Base-by-base conservation (phyloP, 306 rosid genomes). In the Vachellia pachyceras region DNA sequence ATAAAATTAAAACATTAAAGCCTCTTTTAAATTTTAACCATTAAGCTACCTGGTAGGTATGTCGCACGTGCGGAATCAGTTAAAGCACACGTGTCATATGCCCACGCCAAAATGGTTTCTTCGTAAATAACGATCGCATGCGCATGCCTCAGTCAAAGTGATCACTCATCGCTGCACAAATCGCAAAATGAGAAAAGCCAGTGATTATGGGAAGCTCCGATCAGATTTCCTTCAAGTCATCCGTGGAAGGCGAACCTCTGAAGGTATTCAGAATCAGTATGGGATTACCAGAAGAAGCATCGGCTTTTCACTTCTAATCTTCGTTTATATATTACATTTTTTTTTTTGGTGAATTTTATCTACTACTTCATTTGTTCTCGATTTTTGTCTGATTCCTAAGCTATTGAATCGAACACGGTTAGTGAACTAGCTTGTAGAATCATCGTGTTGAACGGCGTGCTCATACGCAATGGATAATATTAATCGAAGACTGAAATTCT, bases 151-250 rank as follows among this genome's bases (percentile, higher is more conserved):
- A 29, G 20, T 14, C 18, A 13, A 6, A 12, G 40, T 61, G 3
- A n/a, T 61, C 68, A 25, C 68, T 61, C 40, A 5, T 29, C 41
- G 6, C 68, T 29, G 40, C 68, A 29, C 41, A 29, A 9, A 61
- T 33, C n/a, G 68, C 40, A 61, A 61, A 61, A 61, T 88, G 97
- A 89, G 67, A 83, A 84, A 84, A 67, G 44, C 40, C 65, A 22
- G 70, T 10, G 89, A 83, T 68, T 80, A 36, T 46, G 84, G 33
- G 44, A 82, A 89, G 70, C 83, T 91, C 71, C 94, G 92, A 39
- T 76, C 82, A 10, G 85, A 89, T 61, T 93, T 91, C 66, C 90
- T 86, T 4, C 67, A 83, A 35, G 77, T 91, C 33, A 85, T 93
- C 45, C 80, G 85, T 69, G 77, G 85, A 75, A 80, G 93, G 68